Evolutionary conservation across 2,329 filamentous ascomycete genomes (phyloP).

Genomic region (Alternaria sp.): DNA sequence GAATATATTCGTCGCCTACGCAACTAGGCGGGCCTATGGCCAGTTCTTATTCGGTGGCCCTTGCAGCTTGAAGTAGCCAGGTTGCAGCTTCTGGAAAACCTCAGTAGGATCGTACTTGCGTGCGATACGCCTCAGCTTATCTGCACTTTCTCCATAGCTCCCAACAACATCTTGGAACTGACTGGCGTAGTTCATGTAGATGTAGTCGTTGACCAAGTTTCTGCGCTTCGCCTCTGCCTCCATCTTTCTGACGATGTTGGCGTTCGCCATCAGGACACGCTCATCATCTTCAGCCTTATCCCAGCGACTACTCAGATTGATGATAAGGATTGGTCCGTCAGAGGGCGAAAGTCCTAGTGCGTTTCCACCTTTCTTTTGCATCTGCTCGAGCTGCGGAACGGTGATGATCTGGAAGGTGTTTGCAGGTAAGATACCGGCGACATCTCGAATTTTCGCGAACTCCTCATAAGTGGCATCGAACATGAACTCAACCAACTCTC

Average conservation of each 20-base stretch:
- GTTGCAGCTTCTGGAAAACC: conserved; percentile 21
- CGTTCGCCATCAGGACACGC: conserved; percentile 15
- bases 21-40: background rate
- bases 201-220: background rate
- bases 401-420: conserved; percentile 32
- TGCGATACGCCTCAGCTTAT: conserved; percentile 16
- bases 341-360: conserved; percentile 25
- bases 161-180: conserved; percentile 52
- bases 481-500: conserved; percentile 15
- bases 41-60: conserved; percentile 7
- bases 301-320: conserved; percentile 24
- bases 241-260: conserved; percentile 19
- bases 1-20: too few species aligned
- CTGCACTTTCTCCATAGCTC: conserved; percentile 50
- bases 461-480: conserved; percentile 23
- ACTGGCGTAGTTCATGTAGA: conserved; percentile 58
- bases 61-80: conserved; percentile 16
- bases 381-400: conserved; percentile 18
- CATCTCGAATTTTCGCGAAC: conserved; percentile 6
- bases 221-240: conserved; percentile 19
- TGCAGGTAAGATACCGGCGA: conserved; percentile 20
- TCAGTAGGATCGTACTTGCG: conserved; percentile 17
- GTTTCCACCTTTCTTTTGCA: conserved; percentile 34
- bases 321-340: conserved; percentile 19
- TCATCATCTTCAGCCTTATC: conserved; percentile 23